phyloP scores from a whole-genome alignment of 2,329 filamentous ascomycete genomes.

The Fusarium chaquense region DNA sequence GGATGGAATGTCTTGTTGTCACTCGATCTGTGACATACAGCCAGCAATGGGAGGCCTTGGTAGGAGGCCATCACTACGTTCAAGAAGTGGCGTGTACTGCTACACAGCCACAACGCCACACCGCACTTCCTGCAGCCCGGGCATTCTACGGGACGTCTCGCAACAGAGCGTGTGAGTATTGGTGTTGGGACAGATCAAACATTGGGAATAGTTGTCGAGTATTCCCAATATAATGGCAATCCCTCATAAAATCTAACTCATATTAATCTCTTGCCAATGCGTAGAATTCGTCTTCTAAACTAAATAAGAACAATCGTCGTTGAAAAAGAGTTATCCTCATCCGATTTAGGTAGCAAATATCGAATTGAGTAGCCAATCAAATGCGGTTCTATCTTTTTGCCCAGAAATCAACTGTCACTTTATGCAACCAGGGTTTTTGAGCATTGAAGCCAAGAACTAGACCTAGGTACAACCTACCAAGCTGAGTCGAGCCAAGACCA shows the following conservation, averaged over 20 bases:
- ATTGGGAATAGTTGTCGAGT: not conserved
- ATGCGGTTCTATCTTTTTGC: not conserved
- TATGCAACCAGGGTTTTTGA: slow-evolving; percentile 34
- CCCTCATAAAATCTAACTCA: not conserved
- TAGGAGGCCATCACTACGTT: not conserved
- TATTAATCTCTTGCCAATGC: not conserved
- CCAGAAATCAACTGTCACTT: slow-evolving; percentile 16
- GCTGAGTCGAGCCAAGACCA: slow-evolving; percentile 1
- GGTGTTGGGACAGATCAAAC: not conserved
- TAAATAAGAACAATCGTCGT: slow-evolving; percentile 14
- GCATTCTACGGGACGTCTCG: not conserved
- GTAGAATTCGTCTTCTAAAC: not conserved
- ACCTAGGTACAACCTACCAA: slow-evolving; percentile 1
- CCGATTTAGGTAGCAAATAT: slow-evolving; percentile 25
- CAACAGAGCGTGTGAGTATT: not conserved
- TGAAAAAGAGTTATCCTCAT: slow-evolving; percentile 33
- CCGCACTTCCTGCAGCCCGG: not conserved
- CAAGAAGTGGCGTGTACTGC: not conserved
- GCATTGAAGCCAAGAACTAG: slow-evolving; percentile 18
- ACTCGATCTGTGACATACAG: not conserved
- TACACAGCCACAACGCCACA: slow-evolving; percentile 6
- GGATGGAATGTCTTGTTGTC: not conserved
- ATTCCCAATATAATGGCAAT: not conserved
- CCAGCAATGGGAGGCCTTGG: slow-evolving; percentile 22
- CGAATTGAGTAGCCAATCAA: slow-evolving; percentile 31